Evolutionary conservation across 805 yeast species (phyloP), one percentile per base, ranked within the genome.

Genomic region (Kockiozyma suomiensis): DNA sequence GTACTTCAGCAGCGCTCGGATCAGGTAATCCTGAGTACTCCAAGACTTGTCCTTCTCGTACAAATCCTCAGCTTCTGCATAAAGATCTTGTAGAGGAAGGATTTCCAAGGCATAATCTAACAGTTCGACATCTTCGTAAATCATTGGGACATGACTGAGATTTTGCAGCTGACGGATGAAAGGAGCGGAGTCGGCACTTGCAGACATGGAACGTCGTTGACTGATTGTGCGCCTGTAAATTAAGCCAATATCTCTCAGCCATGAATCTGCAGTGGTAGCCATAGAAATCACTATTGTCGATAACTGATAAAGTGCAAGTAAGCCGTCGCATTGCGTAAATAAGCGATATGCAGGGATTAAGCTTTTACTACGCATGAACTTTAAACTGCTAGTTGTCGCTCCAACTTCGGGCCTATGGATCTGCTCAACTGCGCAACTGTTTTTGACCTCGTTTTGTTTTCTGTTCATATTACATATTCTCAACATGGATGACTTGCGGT

Each of bases 31-130:
- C 40, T 82, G 79, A 58, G 82, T 78, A 17, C 82, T 79, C 66
- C 76, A 74, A 25, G 60, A 61, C 0, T 61, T 60, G 6, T 65
- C 68, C 10, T 56, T 67, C 52, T 68, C 71, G 30, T 66, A 69
- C 19, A 72, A 74, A 23, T 64, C 68, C 28, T 87, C 96, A 0
- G 89, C 90, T 23, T 83, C 84, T 0, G 75, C 72, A 66, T 83
- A 85, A 1, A 91, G 79, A 23, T 70, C 67, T 1, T 79, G 87
- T 30, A 89, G 71, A 54, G 90, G 87, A 33, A 92, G 75, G 0
- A 80, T 73, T 28, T 83, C 90, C 30, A 91, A 73, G 0, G 88
- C 96, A 1, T 68, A 68, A 43, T 86, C 87, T 47, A 82, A 79
- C 64, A 77, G 72, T 0, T 64, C 74, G 0, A 75, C 67, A 55